Base-by-base conservation (phyloP, 2,329 filamentous ascomycete species). In the Penicillium sp. region DNA sequence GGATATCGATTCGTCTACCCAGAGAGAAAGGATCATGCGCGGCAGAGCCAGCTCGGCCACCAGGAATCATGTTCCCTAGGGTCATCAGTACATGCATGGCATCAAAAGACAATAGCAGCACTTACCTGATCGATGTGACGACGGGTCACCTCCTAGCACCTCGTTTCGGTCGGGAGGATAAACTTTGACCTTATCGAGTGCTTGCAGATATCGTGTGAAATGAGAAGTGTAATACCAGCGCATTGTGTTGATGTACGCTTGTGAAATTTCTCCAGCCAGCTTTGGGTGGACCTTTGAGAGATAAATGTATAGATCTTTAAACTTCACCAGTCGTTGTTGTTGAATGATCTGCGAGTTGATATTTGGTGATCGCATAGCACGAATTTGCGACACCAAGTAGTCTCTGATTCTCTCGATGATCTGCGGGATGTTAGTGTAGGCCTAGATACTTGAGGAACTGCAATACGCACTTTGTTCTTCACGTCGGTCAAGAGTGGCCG, bases 311-410 rank as follows among this genome's bases (percentile, higher is more conserved):
- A 97, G 78, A 32, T 96, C 91, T 70, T 90, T 96, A 76, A 91
- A 96, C 63, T 84, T 87, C 45, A 97, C 78, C 64, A 99, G 91
- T 56, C 88, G 89, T 68, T 96, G 90, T 67, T 97, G 91, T 70
- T 99, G 94, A 45, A 99, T 92, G 53, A 97, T 88, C 70, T 99
- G 94, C 2, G 93, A 91, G 71, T 99, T 97, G 71, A 97, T 96
- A 66, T 93, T 94, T 13, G 94, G 94, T 26, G 93, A 96, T 53
- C 94, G 85, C 48, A 99, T 79, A 4, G 92, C 90, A 73, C 96
- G 96, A 70, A 99, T 94, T 71, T 97, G 93, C 14, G 90, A 84
- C 11, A 99, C 94, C 35, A 99, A 81, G 67, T 96, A 95, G 72
- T 99, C 94, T 55, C 95, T 84, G 71, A 97, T 96, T 53, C 94